Conservation (phyloP, 2,329 filamentous ascomycete species). For the Fusarium praegraminearum region DNA sequence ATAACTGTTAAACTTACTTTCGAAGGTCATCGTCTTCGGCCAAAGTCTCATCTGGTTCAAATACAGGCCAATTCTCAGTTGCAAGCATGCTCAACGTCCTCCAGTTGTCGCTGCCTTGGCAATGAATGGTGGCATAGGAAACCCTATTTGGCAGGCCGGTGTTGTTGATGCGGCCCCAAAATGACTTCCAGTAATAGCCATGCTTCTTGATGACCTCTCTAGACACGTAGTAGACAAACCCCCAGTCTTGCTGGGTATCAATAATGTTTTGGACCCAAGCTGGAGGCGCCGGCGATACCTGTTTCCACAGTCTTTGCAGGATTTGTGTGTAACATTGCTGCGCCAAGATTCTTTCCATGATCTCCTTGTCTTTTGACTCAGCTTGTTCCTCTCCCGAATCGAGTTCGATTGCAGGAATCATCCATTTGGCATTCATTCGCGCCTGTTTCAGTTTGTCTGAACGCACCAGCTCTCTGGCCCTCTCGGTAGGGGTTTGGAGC, state of each 20-base stretch:
- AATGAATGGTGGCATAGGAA: too few species aligned
- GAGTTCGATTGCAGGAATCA: constrained; percentile 27
- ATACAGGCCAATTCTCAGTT: too few species aligned
- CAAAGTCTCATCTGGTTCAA: too few species aligned
- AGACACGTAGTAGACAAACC: constrained; percentile 35
- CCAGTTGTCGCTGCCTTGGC: too few species aligned
- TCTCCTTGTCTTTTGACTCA: too few species aligned
- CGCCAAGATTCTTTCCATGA: too few species aligned
- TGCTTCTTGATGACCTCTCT: constrained; percentile 15
- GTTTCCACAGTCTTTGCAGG: too few species aligned
- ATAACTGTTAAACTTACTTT: too few species aligned
- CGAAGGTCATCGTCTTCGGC: too few species aligned
- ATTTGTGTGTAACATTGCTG: too few species aligned
- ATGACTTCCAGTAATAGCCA: constrained; percentile 15
- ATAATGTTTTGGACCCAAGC: constrained; percentile 28
- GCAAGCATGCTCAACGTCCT: too few species aligned
- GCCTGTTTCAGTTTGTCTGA: background rate
- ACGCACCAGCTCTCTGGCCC: constrained; percentile 29
- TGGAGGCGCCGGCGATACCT: constrained; percentile 26
- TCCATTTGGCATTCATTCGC: constrained; percentile 33
- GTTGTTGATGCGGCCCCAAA: background rate
- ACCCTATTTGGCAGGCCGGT: too few species aligned
- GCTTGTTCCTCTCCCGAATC: constrained; percentile 7
- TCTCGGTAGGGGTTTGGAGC: constrained; percentile 17
- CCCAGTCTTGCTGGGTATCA: constrained; percentile 16